phyloP scores from a whole-genome alignment of 2,329 filamentous ascomycete genomes.

The Nothomitra cinnamomea region DNA sequence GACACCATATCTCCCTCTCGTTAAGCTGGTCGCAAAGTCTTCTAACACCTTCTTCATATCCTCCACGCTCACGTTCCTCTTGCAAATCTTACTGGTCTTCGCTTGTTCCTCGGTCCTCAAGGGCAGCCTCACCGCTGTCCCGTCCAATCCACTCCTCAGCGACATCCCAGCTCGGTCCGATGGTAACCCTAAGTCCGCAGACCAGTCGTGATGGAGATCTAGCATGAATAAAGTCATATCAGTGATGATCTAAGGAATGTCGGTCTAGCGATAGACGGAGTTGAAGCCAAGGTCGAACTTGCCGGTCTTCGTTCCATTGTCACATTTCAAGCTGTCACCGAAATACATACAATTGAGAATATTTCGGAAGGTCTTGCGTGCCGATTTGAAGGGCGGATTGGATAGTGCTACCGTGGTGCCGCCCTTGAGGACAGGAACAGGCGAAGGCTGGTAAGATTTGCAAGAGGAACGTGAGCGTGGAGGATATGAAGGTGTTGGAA shows the following conservation, averaged over 20 bases:
- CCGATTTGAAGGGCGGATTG: constrained; percentile 9
- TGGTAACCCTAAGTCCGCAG: constrained; percentile 4
- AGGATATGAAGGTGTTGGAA: constrained; percentile 16
- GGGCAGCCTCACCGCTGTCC: constrained; percentile 21
- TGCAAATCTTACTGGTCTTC: constrained; percentile 16
- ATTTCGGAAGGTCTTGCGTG: too few relatives aligned
- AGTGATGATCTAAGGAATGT: constrained; percentile 21
- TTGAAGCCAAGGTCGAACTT: constrained; percentile 23
- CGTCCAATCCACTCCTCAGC: constrained; percentile 13
- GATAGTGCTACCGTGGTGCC: constrained; percentile 21
- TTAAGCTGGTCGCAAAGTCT: constrained; percentile 15
- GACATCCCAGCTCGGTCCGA: constrained; percentile 18
- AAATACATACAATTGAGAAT: too few relatives aligned
- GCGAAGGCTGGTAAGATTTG: constrained; percentile 17
- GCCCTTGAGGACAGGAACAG: constrained; percentile 17
- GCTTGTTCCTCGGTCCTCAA: constrained; percentile 16
- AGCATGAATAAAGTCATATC: constrained; percentile 17
- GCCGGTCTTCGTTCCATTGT: constrained; percentile 18
- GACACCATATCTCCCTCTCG: constrained; percentile 15
- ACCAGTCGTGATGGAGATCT: constrained; percentile 21
- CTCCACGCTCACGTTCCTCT: constrained; percentile 10
- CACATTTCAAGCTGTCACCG: constrained; percentile 18
- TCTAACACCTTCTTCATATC: constrained; percentile 16
- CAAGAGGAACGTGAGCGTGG: constrained; percentile 10
- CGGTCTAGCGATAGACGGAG: constrained; percentile 23